phyloP scores from a whole-genome alignment of 2,329 filamentous ascomycete genomes.

The Catunica adiposa region DNA sequence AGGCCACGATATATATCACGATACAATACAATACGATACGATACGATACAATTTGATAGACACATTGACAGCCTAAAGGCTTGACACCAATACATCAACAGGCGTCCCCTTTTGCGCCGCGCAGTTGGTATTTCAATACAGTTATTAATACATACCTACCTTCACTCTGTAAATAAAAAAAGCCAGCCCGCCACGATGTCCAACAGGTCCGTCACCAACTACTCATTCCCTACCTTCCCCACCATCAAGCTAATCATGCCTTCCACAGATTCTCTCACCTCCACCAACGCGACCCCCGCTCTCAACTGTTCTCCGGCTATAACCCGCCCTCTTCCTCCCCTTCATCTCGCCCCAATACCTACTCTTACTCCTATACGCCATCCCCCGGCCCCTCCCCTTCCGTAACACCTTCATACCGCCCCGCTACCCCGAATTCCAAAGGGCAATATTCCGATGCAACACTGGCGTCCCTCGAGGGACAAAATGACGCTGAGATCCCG shows the following conservation, averaged over 20 bases:
- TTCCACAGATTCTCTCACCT: constrained; percentile 48
- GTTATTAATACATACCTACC: no score
- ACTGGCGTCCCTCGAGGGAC: constrained; percentile 82
- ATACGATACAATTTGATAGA: no score
- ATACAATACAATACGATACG: no score
- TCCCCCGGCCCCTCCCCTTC: constrained; percentile 12
- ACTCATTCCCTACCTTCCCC: neutral
- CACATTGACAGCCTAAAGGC: no score
- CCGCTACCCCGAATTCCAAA: constrained; percentile 58
- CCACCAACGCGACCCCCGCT: constrained; percentile 57
- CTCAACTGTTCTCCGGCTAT: constrained; percentile 62
- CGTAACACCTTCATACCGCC: constrained; percentile 28
- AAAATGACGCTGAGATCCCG: constrained; percentile 80
- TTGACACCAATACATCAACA: no score
- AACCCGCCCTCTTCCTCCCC: constrained; percentile 30
- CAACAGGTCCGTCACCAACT: neutral
- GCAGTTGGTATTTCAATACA: no score
- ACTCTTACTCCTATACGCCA: constrained; percentile 27
- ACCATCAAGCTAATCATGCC: neutral
- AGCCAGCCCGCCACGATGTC: neutral
- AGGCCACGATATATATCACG: no score
- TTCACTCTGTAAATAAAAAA: no score
- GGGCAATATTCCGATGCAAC: constrained; percentile 89
- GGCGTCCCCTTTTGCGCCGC: no score
- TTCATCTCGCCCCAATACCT: constrained; percentile 26